Percentiles rank a stretch among this genome's conserved stretches.
Conservation (phyloP, 2,329 filamentous ascomycete genomes). For the Botrytis fabae region DNA sequence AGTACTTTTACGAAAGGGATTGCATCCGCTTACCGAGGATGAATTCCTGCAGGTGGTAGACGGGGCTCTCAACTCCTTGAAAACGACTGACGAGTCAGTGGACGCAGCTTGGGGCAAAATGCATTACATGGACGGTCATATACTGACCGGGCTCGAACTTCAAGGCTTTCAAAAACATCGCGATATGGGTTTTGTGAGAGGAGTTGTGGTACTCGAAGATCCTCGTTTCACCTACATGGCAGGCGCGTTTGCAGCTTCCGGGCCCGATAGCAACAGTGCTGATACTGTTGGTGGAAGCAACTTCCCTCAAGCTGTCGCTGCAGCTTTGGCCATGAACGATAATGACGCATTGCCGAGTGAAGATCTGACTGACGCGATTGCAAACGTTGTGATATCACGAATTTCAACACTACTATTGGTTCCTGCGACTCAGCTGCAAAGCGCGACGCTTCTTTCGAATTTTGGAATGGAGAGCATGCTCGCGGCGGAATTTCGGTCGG, state of each 20-base stretch:
- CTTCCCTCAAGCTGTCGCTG: not conserved
- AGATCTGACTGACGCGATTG: not conserved
- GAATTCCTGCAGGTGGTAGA: slow-evolving; percentile 26
- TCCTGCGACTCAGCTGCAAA: not conserved
- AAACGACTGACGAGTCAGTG: not conserved
- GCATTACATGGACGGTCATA: slow-evolving; percentile 16
- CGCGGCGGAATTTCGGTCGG: slow-evolving; percentile 21
- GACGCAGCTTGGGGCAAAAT: not conserved
- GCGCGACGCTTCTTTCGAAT: not conserved
- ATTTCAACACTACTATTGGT: not conserved
- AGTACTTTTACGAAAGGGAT: slow-evolving; percentile 42
- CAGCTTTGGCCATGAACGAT: not conserved
- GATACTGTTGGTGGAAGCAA: not conserved
- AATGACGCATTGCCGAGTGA: not conserved
- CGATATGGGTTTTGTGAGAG: slow-evolving; percentile 11
- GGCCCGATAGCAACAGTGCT: not conserved
- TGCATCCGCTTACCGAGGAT: slow-evolving; percentile 40
- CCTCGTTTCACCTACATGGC: slow-evolving; percentile 13
- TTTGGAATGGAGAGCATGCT: slow-evolving; percentile 22
- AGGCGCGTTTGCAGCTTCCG: too few species aligned
- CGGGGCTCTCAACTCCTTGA: not conserved
- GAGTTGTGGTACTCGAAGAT: not conserved
- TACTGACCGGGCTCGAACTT: slow-evolving; percentile 20
- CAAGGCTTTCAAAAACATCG: slow-evolving; percentile 14
- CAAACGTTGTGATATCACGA: not conserved